Evolutionary conservation across 2,329 filamentous ascomycete genomes (phyloP), one percentile per base, ranked within the genome.

Genomic region (Aspergillus sp.): DNA sequence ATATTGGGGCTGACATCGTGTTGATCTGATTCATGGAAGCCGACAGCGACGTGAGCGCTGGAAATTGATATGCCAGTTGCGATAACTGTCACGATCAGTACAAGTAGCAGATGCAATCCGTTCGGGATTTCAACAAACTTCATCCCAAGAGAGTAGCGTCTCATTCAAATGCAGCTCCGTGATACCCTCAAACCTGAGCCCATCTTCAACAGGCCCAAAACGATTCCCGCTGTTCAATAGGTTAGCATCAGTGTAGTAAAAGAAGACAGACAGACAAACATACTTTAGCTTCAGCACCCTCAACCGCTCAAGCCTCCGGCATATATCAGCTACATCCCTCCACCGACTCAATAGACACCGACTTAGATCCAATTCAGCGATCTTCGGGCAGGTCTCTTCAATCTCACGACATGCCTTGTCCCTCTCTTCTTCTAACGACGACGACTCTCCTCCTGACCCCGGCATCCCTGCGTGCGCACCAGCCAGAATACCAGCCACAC

Each of bases 331-430:
- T 7, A 95, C 76, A 27, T 86, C 80, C 2, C 70, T 69, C 64
- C 90, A 78, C 7, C 69, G 70, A 46, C 82, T 80, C 57, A 97
- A 82, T 32, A 95, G 65, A 63, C 94, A 97, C 43, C 88, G 79
- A 60, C 89, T 89, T 38, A 98, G 66, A 61, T 96, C 90, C 41
- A 97, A 73, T 60, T 95, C 87, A 1, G 77, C 72, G 38, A 81
- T 76, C 44, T 78, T 79, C 0, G 78, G 76, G 59, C 78, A 82
- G 2, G 73, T 71, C 12, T 68, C 60, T 30, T 59, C 63, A 44
- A 95, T 82, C 56, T 81, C 70, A 38, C 53, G 55, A 28, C 65
- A 54, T 19, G 63, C 66, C 41, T 57, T 51, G 48, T 55, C 59
- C 28, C 56, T 44, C 40, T 54, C 52, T 9, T 19, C 19, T 19